Conservation (phyloP, 164 flowering plant genomes). For the Annona squamosa region DNA sequence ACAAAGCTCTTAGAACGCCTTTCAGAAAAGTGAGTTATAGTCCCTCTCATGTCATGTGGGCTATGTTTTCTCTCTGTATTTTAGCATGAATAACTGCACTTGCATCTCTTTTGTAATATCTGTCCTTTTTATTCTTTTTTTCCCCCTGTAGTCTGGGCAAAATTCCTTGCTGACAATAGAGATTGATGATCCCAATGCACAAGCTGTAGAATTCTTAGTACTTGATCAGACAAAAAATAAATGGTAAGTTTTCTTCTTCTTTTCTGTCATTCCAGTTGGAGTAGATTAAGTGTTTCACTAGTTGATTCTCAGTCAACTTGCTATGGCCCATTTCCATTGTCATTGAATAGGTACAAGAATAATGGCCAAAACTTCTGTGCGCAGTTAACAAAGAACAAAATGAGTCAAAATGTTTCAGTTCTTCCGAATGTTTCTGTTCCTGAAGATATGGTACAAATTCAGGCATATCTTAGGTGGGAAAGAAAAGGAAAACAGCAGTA, state of each 20-base stretch:
- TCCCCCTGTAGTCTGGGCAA: conserved; percentile 54
- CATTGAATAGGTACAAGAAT: conserved; percentile 60
- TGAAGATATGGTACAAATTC: conserved; percentile 92
- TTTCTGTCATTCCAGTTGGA: neutral
- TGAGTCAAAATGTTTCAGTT: conserved; percentile 35
- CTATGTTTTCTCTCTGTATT: neutral
- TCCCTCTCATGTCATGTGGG: neutral
- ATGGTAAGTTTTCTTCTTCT: conserved; percentile 38
- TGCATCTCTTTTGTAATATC: conserved; percentile 1
- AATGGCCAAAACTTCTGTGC: conserved; percentile 67
- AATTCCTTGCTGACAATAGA: conserved; percentile 54
- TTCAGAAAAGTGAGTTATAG: conserved; percentile 49
- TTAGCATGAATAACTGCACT: neutral
- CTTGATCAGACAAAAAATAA: conserved; percentile 59
- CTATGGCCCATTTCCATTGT: neutral
- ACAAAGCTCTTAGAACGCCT: conserved; percentile 83
- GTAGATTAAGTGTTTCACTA: neutral
- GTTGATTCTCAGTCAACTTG: neutral
- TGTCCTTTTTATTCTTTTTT: neutral
- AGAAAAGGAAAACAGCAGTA: conserved; percentile 86
- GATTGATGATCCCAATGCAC: conserved; percentile 66
- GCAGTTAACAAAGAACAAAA: conserved; percentile 28
- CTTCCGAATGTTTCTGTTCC: conserved; percentile 66
- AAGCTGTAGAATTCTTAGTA: conserved; percentile 86
- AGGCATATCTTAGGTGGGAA: conserved; percentile 96